phyloP scores from a whole-genome alignment of 2,329 filamentous ascomycete species.

The Metarhizium anisopliae region DNA sequence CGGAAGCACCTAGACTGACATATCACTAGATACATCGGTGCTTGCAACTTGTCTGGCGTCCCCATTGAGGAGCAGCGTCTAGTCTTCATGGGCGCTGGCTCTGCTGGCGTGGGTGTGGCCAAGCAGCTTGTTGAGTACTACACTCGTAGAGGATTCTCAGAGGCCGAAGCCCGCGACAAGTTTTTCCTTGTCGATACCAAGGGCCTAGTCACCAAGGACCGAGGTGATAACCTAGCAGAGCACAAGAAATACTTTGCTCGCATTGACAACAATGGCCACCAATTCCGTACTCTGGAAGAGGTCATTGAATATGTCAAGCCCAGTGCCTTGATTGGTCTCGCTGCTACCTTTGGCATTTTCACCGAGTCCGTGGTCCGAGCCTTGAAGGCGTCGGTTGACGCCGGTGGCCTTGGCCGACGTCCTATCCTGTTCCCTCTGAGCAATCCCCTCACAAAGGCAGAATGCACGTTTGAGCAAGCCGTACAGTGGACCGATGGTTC shows the following conservation, averaged over 20 bases:
- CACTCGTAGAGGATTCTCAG: slow-evolving; percentile 80
- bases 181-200: slow-evolving; percentile 98
- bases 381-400: slow-evolving; percentile 55
- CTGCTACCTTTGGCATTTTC: slow-evolving; percentile 90
- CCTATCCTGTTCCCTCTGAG: slow-evolving; percentile 95
- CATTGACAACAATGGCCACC: slow-evolving; percentile 53
- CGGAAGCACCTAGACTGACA: slow-evolving; percentile 39
- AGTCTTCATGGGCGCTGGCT: slow-evolving; percentile 93
- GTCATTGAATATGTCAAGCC: slow-evolving; percentile 94
- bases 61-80: slow-evolving; percentile 84
- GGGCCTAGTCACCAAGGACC: slow-evolving; percentile 86
- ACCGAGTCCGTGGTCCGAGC: slow-evolving; percentile 74
- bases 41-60: slow-evolving; percentile 76
- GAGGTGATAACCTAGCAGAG: slow-evolving; percentile 86
- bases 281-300: slow-evolving; percentile 75
- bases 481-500: slow-evolving; percentile 84
- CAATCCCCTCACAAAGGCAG: slow-evolving; percentile 92
- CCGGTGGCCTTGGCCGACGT: slow-evolving; percentile 58
- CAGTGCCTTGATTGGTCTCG: slow-evolving; percentile 87
- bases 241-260: slow-evolving; percentile 72
- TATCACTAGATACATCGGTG: slow-evolving; percentile 52
- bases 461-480: slow-evolving; percentile 94
- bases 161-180: slow-evolving; percentile 78
- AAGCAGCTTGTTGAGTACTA: slow-evolving; percentile 98
- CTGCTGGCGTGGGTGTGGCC: slow-evolving; percentile 91